These are phyloP conservation scores for Saccharomycopsis fermentans DNA, from an alignment of 805 yeast genomes.

Conservation along the genomic window DNA sequence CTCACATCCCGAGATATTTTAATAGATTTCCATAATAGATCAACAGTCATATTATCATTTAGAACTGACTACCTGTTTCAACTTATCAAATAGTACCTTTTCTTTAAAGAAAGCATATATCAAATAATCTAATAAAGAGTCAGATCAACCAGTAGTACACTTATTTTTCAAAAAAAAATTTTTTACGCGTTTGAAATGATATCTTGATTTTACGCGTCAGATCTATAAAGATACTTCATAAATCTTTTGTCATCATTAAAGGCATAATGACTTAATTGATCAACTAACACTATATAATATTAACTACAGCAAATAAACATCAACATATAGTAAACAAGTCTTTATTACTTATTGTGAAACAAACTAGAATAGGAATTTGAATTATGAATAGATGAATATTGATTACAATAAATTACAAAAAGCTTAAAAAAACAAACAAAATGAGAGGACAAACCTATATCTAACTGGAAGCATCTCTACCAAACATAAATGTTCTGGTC, in stretches of 20 bases:
- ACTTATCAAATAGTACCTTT: too few species aligned
- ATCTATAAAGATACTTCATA: too few species aligned
- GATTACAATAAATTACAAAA: neutral
- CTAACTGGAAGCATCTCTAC: constrained; percentile 51
- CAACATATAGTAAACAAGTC: neutral
- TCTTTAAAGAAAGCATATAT: too few species aligned
- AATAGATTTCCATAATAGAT: neutral
- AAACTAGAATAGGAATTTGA: neutral
- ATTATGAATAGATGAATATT: neutral
- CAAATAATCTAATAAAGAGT: too few species aligned
- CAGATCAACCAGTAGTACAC: too few species aligned
- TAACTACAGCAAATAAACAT: neutral
- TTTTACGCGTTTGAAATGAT: too few species aligned
- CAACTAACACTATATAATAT: too few species aligned
- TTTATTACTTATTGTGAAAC: neutral
- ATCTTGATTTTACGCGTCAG: too few species aligned
- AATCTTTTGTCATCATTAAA: too few species aligned
- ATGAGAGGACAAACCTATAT: neutral
- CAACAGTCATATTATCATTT: neutral
- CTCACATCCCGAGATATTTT: neutral
- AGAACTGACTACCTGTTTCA: too few species aligned
- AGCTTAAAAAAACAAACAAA: neutral
- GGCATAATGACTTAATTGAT: too few species aligned
- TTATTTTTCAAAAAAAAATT: too few species aligned
- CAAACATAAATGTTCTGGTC: constrained; percentile 78